Percentiles rank a stretch among this genome's conserved stretches.
phyloP scores from a whole-genome alignment of 179 eudicot genomes.

The Gypsophila paniculata region DNA sequence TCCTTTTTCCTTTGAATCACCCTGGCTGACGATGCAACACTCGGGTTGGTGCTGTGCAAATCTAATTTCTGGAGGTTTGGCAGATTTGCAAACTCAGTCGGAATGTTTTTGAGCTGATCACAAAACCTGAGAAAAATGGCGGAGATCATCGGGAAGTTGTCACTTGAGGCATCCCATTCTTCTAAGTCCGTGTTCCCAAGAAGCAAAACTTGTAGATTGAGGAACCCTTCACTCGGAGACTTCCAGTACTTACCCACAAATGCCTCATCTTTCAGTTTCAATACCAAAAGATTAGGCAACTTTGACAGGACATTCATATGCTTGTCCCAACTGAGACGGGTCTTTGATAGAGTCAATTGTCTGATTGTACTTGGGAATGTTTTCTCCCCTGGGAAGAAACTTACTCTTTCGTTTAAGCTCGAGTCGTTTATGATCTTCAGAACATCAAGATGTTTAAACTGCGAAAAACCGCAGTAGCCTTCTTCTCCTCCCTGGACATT shows the following conservation, averaged over 20 bases:
- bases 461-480: not conserved
- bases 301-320: not conserved
- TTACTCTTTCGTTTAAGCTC: not conserved
- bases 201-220: constrained; percentile 8
- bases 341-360: constrained; percentile 12
- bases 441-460: not conserved
- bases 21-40: constrained; percentile 16
- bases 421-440: constrained; percentile 6
- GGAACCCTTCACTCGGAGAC: constrained; percentile 7
- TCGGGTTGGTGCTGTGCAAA: constrained; percentile 3
- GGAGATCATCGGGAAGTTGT: not conserved
- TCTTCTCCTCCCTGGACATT: not conserved
- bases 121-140: not conserved
- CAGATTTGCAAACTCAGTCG: not conserved
- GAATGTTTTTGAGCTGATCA: not conserved
- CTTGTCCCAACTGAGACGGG: constrained; percentile 3
- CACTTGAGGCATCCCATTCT: constrained; percentile 12
- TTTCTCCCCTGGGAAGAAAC: not conserved
- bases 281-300: constrained; percentile 11
- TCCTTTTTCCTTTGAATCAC: constrained; percentile 14
- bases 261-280: constrained; percentile 14
- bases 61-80: constrained; percentile 1
- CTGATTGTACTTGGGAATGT: constrained; percentile 1
- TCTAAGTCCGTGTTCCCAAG: constrained; percentile 15
- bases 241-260: constrained; percentile 16